These are phyloP conservation scores for Solanum virginianum DNA, from an alignment of 257 asterid genomes.

Conservation along the genomic window DNA sequence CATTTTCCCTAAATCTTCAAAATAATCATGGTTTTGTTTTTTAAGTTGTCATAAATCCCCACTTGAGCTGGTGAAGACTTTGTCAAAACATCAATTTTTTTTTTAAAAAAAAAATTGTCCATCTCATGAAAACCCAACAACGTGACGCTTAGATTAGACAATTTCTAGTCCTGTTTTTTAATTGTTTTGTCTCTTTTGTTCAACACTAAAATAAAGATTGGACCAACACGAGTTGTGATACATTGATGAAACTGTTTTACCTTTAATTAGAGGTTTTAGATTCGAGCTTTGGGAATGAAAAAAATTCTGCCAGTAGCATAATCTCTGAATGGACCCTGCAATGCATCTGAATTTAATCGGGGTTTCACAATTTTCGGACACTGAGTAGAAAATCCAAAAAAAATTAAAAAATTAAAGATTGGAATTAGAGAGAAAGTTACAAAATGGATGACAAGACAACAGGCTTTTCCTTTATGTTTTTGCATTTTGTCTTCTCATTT, in stretches of 20 bases:
- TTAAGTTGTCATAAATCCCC: background rate
- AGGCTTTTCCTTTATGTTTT: background rate
- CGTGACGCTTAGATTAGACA: background rate
- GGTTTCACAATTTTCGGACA: rapidly evolving
- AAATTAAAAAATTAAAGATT: background rate
- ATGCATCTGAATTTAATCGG: no score
- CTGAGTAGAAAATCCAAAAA: no score
- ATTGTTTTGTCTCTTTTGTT: background rate
- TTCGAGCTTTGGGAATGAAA: no score
- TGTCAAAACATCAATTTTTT: background rate
- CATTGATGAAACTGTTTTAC: no score
- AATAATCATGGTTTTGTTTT: background rate
- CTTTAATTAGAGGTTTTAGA: no score
- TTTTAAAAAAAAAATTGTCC: background rate
- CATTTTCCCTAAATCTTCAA: background rate
- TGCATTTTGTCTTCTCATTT: conserved; percentile 5
- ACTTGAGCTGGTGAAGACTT: background rate
- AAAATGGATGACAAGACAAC: conserved; percentile 1
- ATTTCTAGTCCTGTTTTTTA: background rate
- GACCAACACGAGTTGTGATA: no score
- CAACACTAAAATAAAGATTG: background rate
- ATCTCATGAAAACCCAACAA: background rate
- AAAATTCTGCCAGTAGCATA: no score
- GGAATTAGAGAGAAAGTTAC: background rate
- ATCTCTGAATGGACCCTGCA: no score